Evolutionary conservation across 495 filamentous ascomycete genomes (phyloP).

Genomic region (Penicillium macrosclerotiorum): DNA sequence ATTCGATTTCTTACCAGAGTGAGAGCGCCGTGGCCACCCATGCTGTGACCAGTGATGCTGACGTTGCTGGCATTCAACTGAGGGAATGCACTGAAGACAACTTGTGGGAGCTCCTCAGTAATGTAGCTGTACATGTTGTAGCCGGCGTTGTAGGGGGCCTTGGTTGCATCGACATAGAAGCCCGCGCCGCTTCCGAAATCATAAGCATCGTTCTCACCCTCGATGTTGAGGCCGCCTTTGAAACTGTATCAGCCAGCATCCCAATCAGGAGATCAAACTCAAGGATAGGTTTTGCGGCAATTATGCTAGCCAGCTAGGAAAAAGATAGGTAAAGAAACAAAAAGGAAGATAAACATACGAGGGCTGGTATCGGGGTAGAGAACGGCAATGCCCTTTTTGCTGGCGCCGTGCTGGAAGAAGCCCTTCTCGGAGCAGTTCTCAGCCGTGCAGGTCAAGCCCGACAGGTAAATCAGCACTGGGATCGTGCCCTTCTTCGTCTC

Average conservation of each 20-base stretch:
- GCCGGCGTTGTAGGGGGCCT: constrained; percentile 63
- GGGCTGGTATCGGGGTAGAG: constrained; percentile 95
- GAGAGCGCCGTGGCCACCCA: constrained; percentile 95
- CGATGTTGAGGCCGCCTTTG: constrained; percentile 65
- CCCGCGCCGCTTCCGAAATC: constrained; percentile 91
- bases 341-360: no score
- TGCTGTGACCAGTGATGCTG: constrained; percentile 86
- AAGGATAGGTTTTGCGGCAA: no score
- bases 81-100: constrained; percentile 65
- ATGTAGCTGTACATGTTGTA: constrained; percentile 97
- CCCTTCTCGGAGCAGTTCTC: constrained; percentile 95
- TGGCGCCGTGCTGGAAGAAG: constrained; percentile 84
- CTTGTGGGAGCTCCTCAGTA: constrained; percentile 71
- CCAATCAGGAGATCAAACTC: background rate
- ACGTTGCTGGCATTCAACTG: constrained; percentile 65
- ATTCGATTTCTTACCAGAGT: constrained; percentile 57
- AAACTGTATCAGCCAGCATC: background rate
- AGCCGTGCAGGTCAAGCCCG: constrained; percentile 90
- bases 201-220: constrained; percentile 78
- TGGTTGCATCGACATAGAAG: constrained; percentile 92
- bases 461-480: constrained; percentile 91
- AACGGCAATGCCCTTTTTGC: constrained; percentile 75
- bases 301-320: no score
- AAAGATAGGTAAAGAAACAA: no score
- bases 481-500: constrained; percentile 57